Base-by-base conservation (phyloP, 225 moss, liverwort and hornwort species). In the Thuidium tamariscinum region DNA sequence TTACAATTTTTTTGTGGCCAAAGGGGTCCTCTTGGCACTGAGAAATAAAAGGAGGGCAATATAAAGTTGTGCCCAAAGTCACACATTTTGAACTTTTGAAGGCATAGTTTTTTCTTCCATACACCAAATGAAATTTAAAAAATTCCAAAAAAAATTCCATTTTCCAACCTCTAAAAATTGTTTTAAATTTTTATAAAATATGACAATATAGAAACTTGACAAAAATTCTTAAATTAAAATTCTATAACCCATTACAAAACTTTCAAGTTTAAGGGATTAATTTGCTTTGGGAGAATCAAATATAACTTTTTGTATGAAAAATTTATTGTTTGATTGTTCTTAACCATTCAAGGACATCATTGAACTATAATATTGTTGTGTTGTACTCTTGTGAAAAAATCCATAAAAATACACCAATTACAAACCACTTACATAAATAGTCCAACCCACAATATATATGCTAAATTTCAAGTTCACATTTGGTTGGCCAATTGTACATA, bases 21-120 rank as follows among this genome's bases (percentile, higher is more conserved):
- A n/a, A n/a, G n/a, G n/a, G n/a, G n/a, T n/a, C n/a, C n/a, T n/a
- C n/a, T n/a, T n/a, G n/a, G n/a, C n/a, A n/a, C n/a, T n/a, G n/a
- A n/a, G n/a, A n/a, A n/a, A n/a, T n/a, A n/a, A n/a, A n/a, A n/a
- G n/a, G n/a, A n/a, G n/a, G n/a, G n/a, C n/a, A n/a, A n/a, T n/a
- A n/a, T n/a, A n/a, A 3, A 3, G 7, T 2, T 2, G 39, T 1
- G 39, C 23, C 2, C 2, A 0, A 3, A 37, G 4, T 68, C 4
- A 8, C 13, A 10, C 1, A 68, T 23, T 13, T 68, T 68, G 39
- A 13, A 0, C 4, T 68, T 25, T 0, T 14, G 2, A 39, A 2
- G 68, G 14, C 41, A 25, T 13, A 25, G 6, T 0, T 39, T 68
- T 68, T 68, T 68, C 2, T 39, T 3, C 19, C 14, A 41, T 7